Evolutionary conservation across 805 yeast genomes (phyloP).

Genomic region (Ogataea glucozyma): DNA sequence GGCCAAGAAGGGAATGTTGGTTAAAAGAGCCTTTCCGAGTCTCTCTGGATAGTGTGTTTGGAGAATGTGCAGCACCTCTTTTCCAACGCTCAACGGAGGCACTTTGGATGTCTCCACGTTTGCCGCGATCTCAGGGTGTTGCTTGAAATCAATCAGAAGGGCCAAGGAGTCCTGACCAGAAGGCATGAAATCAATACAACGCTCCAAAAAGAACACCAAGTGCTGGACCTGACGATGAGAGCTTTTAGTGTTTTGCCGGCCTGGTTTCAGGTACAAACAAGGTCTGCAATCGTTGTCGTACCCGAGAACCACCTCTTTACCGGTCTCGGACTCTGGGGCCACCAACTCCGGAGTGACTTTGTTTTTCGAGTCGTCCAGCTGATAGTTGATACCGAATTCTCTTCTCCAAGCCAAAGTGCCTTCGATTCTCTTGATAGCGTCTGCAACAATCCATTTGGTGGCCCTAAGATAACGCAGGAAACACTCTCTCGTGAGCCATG

Average conservation of each 20-base stretch:
- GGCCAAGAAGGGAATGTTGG: constrained; percentile 92
- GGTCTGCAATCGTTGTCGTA: constrained; percentile 90
- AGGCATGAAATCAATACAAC: constrained; percentile 94
- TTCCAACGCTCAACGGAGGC: constrained; percentile 87
- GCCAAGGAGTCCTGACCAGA: constrained; percentile 95
- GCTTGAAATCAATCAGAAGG: constrained; percentile 86
- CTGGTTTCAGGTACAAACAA: constrained; percentile 88
- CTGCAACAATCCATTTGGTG: constrained; percentile 79
- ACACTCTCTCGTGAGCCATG: constrained; percentile 95
- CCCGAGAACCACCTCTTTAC: constrained; percentile 90
- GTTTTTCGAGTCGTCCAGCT: constrained; percentile 49
- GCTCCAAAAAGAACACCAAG: constrained; percentile 87
- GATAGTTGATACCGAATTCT: constrained; percentile 70
- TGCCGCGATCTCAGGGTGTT: constrained; percentile 56
- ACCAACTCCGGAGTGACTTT: constrained; percentile 53
- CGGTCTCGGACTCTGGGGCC: constrained; percentile 78
- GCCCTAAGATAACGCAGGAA: constrained; percentile 88
- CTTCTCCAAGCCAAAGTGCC: constrained; percentile 90
- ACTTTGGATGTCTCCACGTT: constrained; percentile 63
- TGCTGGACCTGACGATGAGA: constrained; percentile 94
- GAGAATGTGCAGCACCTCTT: constrained; percentile 87
- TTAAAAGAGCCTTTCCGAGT: constrained; percentile 85
- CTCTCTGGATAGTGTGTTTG: constrained; percentile 99
- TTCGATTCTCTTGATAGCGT: constrained; percentile 72
- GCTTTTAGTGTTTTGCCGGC: constrained; percentile 92